Conservation (phyloP, 2,329 filamentous ascomycete species). For the Colletotrichum abscissum region DNA sequence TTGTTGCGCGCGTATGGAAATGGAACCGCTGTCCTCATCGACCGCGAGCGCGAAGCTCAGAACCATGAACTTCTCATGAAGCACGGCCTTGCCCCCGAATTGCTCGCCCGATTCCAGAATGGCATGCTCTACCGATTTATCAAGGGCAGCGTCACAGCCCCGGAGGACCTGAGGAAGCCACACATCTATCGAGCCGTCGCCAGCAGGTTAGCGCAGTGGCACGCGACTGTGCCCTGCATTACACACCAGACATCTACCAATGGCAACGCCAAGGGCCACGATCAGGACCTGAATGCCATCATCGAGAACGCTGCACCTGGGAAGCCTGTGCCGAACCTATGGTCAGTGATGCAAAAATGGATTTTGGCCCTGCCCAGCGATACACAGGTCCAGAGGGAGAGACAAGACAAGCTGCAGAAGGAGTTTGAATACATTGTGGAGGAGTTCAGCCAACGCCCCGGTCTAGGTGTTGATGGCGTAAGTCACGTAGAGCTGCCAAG, state of each 20-base stretch:
- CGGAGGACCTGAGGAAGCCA: constrained; percentile 81
- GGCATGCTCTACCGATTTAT: constrained; percentile 96
- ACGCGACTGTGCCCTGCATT: constrained; percentile 76
- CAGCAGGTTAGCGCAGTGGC: constrained; percentile 89
- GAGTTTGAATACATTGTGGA: constrained; percentile 79
- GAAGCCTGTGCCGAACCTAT: constrained; percentile 85
- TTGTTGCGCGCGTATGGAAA: constrained; percentile 94
- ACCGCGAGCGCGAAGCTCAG: constrained; percentile 84
- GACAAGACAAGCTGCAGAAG: constrained; percentile 75
- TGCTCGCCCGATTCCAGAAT: constrained; percentile 94
- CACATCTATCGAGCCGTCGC: constrained; percentile 87
- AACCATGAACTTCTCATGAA: constrained; percentile 89
- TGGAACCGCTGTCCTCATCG: constrained; percentile 94
- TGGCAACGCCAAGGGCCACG: constrained; percentile 49
- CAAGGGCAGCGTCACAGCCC: constrained; percentile 80
- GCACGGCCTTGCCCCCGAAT: constrained; percentile 83
- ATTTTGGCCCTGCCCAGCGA: constrained; percentile 83
- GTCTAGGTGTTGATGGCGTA: constrained; percentile 81
- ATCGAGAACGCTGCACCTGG: constrained; percentile 68
- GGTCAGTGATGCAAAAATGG: constrained; percentile 98
- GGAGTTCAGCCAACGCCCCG: constrained; percentile 80
- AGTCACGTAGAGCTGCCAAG: constrained; percentile 44
- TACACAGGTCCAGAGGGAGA: constrained; percentile 75
- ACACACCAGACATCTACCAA: constrained; percentile 46
- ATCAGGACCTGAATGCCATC: constrained; percentile 46